Evolutionary conservation across 371 early-diverging fungal genomes (phyloP).

Genomic region (Lichtheimia hyalospora): DNA sequence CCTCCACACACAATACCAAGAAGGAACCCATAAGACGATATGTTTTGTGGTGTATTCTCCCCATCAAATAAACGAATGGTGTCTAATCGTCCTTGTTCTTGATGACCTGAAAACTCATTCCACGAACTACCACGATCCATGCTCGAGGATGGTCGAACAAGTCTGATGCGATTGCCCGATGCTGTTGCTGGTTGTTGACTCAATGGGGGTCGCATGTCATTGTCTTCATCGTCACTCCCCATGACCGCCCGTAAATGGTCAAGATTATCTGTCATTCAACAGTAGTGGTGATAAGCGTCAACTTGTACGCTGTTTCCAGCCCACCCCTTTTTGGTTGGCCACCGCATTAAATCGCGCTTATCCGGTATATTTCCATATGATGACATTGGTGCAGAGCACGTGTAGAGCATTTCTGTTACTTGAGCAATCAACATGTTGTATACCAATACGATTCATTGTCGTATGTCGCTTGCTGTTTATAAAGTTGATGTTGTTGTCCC

Average conservation of each 20-base stretch:
- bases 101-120: too few species aligned
- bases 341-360: too few species aligned
- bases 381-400: too few species aligned
- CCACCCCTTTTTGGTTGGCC: too few species aligned
- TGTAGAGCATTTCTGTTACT: too few species aligned
- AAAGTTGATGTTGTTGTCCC: too few species aligned
- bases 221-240: background rate
- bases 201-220: background rate
- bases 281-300: background rate
- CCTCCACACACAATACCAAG: slow-evolving; percentile 63
- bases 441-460: too few species aligned
- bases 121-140: background rate
- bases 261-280: background rate
- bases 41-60: slow-evolving; percentile 71
- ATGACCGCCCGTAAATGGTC: background rate
- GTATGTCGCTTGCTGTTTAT: too few species aligned
- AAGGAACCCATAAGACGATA: slow-evolving; percentile 65
- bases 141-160: slow-evolving; percentile 7
- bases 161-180: slow-evolving; percentile 4
- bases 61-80: slow-evolving; percentile 62
- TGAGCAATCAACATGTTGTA: too few species aligned
- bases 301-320: too few species aligned
- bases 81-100: slow-evolving; percentile 4
- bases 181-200: background rate
- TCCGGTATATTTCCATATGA: too few species aligned